These are phyloP conservation scores for Theobroma grandiflorum DNA, from an alignment of 441 rosid species.

Conservation along the genomic window DNA sequence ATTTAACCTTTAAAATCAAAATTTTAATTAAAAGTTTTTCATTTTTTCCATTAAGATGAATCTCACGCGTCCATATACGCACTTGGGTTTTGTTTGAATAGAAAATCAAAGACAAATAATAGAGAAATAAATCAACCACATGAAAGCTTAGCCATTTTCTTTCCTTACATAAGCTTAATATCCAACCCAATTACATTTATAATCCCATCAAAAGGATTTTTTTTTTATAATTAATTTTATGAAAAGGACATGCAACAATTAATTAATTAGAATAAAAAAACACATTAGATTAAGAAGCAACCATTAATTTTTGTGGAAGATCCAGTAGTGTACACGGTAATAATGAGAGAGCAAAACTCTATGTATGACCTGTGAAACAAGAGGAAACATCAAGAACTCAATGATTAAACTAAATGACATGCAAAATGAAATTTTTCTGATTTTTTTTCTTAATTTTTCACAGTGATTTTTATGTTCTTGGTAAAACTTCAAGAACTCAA, in stretches of 20 bases:
- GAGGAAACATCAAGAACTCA: background rate
- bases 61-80: background rate
- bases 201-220: background rate
- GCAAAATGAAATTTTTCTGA: too few species aligned
- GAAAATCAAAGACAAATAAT: too few species aligned
- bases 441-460: too few species aligned
- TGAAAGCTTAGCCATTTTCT: too few species aligned
- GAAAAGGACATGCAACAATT: background rate
- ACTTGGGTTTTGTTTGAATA: too few species aligned
- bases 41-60: background rate
- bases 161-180: too few species aligned
- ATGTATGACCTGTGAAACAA: background rate
- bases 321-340: background rate
- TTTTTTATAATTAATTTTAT: background rate
- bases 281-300: background rate
- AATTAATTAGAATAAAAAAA: background rate
- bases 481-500: too few species aligned
- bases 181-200: background rate
- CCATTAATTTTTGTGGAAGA: background rate
- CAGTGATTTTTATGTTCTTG: too few species aligned
- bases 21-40: too few species aligned
- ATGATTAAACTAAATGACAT: too few species aligned
- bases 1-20: too few species aligned
- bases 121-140: too few species aligned
- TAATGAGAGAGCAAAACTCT: background rate